These are phyloP conservation scores for Sporisorium reilianum DNA, from an alignment of 1,284 basidiomycete species.

Conservation along the genomic window DNA sequence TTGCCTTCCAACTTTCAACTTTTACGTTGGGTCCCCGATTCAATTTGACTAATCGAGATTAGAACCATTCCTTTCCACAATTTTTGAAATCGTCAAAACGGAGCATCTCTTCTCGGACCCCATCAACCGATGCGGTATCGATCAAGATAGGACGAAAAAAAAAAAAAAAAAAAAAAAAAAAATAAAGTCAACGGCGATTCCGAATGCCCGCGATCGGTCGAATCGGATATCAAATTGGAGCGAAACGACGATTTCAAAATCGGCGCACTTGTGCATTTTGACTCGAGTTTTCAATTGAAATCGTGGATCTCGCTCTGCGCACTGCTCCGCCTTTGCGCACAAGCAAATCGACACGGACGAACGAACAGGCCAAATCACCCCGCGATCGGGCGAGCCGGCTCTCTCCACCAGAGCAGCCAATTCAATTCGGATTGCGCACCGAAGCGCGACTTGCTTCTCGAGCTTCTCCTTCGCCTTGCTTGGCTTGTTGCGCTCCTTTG, in stretches of 20 bases:
- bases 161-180: too few relatives aligned
- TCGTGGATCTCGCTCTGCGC: constrained; percentile 1
- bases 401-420: too few relatives aligned
- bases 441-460: neutral
- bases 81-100: too few relatives aligned
- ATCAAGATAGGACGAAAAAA: neutral
- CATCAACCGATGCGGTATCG: constrained; percentile 11
- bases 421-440: too few relatives aligned
- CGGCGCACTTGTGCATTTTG: neutral
- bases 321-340: neutral
- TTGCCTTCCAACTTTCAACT: too few relatives aligned
- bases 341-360: too few relatives aligned
- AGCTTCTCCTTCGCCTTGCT: neutral
- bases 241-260: neutral
- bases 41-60: constrained; percentile 3
- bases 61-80: too few relatives aligned
- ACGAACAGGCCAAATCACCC: constrained; percentile 19
- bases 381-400: constrained; percentile 32
- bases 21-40: too few relatives aligned
- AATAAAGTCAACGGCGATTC: too few relatives aligned
- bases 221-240: constrained; percentile 12
- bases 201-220: constrained; percentile 20
- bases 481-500: neutral
- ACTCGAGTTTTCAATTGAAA: constrained; percentile 11
- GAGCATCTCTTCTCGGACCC: too few relatives aligned